Evolutionary conservation across 345 rosid genomes (phyloP).

Genomic region (Eutrema japonicum): DNA sequence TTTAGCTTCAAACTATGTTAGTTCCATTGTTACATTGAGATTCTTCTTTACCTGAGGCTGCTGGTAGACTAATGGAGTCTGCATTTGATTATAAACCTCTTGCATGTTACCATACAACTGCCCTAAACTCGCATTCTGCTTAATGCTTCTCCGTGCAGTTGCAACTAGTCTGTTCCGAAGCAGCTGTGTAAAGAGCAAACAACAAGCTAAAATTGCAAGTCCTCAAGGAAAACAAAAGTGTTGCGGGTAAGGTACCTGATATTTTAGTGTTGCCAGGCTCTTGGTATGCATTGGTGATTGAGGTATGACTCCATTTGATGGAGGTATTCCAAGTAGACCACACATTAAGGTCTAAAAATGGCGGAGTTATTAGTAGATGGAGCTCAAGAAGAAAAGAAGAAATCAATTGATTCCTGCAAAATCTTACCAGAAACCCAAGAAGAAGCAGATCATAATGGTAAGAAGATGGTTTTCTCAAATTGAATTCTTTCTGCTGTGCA

Average conservation of each 20-base stretch:
- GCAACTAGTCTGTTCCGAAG: slow-evolving; percentile 79
- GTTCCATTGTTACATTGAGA: neutral
- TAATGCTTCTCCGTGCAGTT: slow-evolving; percentile 66
- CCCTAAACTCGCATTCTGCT: slow-evolving; percentile 74
- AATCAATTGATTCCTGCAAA: neutral
- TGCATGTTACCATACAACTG: slow-evolving; percentile 85
- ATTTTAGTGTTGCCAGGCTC: slow-evolving; percentile 88
- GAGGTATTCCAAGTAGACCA: slow-evolving; percentile 95
- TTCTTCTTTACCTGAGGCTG: slow-evolving; percentile 49
- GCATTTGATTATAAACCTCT: slow-evolving; percentile 81
- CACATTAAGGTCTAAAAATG: slow-evolving; percentile 70
- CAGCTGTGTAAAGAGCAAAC: slow-evolving; percentile 54
- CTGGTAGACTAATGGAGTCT: slow-evolving; percentile 82
- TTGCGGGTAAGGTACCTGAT: slow-evolving; percentile 81
- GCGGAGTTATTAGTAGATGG: neutral
- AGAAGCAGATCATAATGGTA: slow-evolving; percentile 94
- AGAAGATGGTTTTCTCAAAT: slow-evolving; percentile 88
- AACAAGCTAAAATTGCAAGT: slow-evolving; percentile 2
- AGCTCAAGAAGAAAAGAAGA: slow-evolving; percentile 10
- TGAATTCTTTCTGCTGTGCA: slow-evolving; percentile 93
- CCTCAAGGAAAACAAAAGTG: neutral
- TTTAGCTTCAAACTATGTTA: slow-evolving; percentile 6
- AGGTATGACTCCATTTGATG: slow-evolving; percentile 96
- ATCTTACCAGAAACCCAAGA: slow-evolving; percentile 74
- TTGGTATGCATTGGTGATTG: slow-evolving; percentile 99